Conservation (phyloP, 805 yeast genomes). For the Yarrowia keelungensis region DNA sequence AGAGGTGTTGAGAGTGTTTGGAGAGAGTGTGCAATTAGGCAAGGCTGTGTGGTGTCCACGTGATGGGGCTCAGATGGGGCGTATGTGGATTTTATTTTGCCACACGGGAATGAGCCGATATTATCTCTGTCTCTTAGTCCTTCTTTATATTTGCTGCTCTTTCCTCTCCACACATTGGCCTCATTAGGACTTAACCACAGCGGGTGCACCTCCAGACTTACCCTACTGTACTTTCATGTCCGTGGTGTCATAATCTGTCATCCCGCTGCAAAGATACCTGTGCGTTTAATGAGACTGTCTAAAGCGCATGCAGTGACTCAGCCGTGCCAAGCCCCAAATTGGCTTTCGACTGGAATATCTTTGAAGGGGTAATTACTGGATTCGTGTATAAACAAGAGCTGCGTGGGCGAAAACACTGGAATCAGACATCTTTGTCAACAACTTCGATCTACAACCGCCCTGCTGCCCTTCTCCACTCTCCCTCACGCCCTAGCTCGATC, state of each 20-base stretch:
- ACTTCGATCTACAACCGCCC: no score
- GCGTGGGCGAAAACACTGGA: no score
- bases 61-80: not conserved
- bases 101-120: not conserved
- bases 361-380: not conserved
- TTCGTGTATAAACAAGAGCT: no score
- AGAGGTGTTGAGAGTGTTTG: not conserved
- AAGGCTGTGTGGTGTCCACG: not conserved
- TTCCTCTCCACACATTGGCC: constrained; percentile 3
- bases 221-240: constrained; percentile 2
- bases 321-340: constrained; percentile 26
- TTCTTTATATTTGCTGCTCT: not conserved
- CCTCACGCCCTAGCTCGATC: not conserved
- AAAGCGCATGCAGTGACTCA: not conserved
- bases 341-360: not conserved
- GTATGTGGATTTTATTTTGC: not conserved
- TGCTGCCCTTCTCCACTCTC: no score
- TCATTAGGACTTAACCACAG: not conserved
- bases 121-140: not conserved
- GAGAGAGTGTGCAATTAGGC: no score
- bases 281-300: constrained; percentile 8
- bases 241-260: constrained; percentile 27
- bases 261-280: constrained; percentile 7
- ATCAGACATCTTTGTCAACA: no score
- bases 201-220: not conserved